phyloP scores from a whole-genome alignment of 306 rosid genomes.

The Dalbergia cultrata region DNA sequence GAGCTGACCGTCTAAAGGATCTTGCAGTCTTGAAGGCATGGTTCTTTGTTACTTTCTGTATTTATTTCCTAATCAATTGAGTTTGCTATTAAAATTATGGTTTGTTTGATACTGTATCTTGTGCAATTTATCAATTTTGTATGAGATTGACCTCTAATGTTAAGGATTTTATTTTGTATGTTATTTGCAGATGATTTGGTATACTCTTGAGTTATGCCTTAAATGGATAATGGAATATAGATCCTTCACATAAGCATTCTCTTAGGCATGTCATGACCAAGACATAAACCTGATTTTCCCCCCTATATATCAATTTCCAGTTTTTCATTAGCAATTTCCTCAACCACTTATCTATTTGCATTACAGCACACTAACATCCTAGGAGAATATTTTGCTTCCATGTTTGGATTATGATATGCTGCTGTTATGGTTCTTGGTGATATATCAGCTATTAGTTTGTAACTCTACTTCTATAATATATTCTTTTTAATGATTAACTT shows the following conservation, averaged over 20 bases:
- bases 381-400: slow-evolving; percentile 34
- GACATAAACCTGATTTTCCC: neutral
- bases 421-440: neutral
- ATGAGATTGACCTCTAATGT: slow-evolving; percentile 6
- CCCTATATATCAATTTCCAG: neutral
- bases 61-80: slow-evolving; percentile 26
- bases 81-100: slow-evolving; percentile 30
- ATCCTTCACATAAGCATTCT: neutral
- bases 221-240: neutral
- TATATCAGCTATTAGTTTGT: slow-evolving; percentile 20
- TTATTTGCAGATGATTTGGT: slow-evolving; percentile 16
- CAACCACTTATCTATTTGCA: slow-evolving; percentile 3
- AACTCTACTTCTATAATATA: neutral
- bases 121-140: slow-evolving; percentile 25
- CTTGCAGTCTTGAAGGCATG: slow-evolving; percentile 89
- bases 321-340: neutral
- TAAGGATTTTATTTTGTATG: slow-evolving; percentile 2
- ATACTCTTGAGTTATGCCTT: neutral
- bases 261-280: slow-evolving; percentile 5
- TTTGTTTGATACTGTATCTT: slow-evolving; percentile 28
- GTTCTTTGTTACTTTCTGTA: slow-evolving; percentile 17
- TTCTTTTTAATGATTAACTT: slow-evolving; percentile 9
- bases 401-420: slow-evolving; percentile 27
- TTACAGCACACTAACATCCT: neutral
- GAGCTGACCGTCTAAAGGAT: slow-evolving; percentile 98